Base-by-base conservation (phyloP, 805 yeast species). In the Blastobotrys chiropterorum region DNA sequence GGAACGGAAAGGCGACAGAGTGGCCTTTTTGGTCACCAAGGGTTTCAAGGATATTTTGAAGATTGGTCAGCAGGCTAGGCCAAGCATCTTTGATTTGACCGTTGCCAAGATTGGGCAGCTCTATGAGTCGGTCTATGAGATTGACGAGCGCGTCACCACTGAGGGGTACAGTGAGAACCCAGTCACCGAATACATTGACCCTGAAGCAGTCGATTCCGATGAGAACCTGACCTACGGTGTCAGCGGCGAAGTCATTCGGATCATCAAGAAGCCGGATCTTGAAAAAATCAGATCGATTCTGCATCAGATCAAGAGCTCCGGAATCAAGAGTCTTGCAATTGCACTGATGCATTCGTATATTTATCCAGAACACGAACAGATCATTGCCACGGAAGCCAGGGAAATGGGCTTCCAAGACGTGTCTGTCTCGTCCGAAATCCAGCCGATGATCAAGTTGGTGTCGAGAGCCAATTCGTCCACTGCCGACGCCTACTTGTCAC, bases 41-140 rank as follows among this genome's bases (percentile, higher is more conserved):
- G 99, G 97, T 0, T 92, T 89, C 69, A 80, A 80, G 59, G 97
- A 92, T 63, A 81, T 86, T 40, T 72, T 92, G 55, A 68, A 74
- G 1, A 90, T 92, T 59, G 98, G 98, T 2, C 90, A 88, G 63
- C 98, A 92, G 66, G 80, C 96, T 1, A 76, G 98, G 61, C 98
- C 98, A 1, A 76, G 83, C 59, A 89, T 92, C 49, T 92, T 92
- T 62, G 96, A 90, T 60, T 72, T 92, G 57, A 77, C 86, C 3
- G 87, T 90, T 44, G 72, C 75, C 48, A 86, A 83, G 61, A 83
- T 90, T 11, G 82, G 77, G 3, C 83, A 81, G 17, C 73, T 92
- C 31, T 90, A 89, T 61, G 82, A 83, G 48, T 66, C 75, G 2
- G 97, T 92, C 1, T 75, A 84, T 42, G 97, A 92, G 67, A 73